Conservation (phyloP, 345 rosid genomes). For the Isatis tinctoria region DNA sequence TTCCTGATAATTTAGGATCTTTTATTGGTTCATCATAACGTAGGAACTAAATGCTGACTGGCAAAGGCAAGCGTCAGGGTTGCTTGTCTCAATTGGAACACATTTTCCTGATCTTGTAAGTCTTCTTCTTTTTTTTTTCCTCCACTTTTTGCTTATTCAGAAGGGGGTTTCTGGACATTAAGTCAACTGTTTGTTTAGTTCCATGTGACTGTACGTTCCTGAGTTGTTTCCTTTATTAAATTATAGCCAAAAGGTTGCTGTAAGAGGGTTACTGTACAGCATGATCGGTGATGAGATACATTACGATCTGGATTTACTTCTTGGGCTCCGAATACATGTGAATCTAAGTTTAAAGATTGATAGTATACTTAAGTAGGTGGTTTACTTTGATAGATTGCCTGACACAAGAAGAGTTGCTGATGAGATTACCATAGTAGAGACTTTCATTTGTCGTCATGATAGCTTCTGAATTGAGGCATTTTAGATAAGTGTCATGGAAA, state of each 20-base stretch:
- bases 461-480: background rate
- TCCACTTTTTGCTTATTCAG: background rate
- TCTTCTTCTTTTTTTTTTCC: background rate
- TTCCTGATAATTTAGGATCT: background rate
- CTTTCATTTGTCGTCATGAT: slow-evolving; percentile 10
- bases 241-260: background rate
- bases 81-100: slow-evolving; percentile 85
- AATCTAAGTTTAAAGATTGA: slow-evolving; percentile 10
- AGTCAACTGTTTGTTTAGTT: slow-evolving; percentile 12
- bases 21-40: slow-evolving; percentile 16
- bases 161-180: background rate
- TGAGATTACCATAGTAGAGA: slow-evolving; percentile 5
- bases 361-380: slow-evolving; percentile 20
- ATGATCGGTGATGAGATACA: slow-evolving; percentile 5
- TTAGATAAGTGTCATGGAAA: background rate
- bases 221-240: background rate
- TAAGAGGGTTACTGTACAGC: background rate
- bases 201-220: slow-evolving; percentile 5
- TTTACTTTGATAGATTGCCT: background rate
- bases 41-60: slow-evolving; percentile 89
- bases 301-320: background rate
- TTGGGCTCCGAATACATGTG: background rate
- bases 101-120: slow-evolving; percentile 97
- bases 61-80: slow-evolving; percentile 86
- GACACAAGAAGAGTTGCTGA: background rate